phyloP scores from a whole-genome alignment of 2,329 filamentous ascomycete genomes.

The Nothomitra cinnamomea region DNA sequence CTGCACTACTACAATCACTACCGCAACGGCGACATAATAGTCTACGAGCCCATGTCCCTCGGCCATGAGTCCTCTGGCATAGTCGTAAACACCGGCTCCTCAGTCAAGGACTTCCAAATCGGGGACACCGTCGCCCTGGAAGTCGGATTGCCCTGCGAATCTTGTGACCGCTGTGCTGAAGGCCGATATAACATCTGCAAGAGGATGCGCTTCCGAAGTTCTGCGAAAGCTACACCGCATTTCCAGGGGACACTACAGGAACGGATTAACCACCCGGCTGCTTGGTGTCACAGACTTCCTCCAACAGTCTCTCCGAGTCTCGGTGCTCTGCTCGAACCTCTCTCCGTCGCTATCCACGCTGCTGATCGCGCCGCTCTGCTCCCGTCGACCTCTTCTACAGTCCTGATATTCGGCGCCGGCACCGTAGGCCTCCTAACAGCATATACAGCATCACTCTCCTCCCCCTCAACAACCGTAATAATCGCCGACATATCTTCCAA shows the following conservation, averaged over 20 bases:
- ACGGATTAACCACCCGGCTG: conserved; percentile 42
- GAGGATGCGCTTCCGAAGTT: conserved; percentile 25
- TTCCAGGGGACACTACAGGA: conserved; percentile 45
- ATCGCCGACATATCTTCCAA: conserved; percentile 43
- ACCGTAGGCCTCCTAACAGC: conserved; percentile 46
- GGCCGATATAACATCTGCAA: conserved; percentile 46
- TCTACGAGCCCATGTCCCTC: conserved; percentile 45
- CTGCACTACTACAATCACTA: conserved; percentile 58
- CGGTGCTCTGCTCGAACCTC: conserved; percentile 42
- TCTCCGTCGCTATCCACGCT: conserved; percentile 45
- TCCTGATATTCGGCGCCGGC: conserved; percentile 47
- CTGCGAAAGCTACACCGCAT: conserved; percentile 20
- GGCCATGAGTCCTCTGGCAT: conserved; percentile 25
- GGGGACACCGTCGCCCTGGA: conserved; percentile 29
- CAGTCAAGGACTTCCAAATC: background rate
- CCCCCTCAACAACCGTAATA: conserved; percentile 36
- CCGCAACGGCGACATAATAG: conserved; percentile 52
- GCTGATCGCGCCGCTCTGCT: conserved; percentile 36
- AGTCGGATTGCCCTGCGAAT: conserved; percentile 36
- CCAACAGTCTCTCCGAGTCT: conserved; percentile 40
- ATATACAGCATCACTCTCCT: conserved; percentile 43
- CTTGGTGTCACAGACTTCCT: conserved; percentile 48
- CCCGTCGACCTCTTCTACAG: conserved; percentile 24
- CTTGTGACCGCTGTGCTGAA: conserved; percentile 33
- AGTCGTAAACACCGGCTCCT: conserved; percentile 20